These are phyloP conservation scores for Monosporascus sp. DNA, from an alignment of 2,329 filamentous ascomycete genomes.

Conservation along the genomic window DNA sequence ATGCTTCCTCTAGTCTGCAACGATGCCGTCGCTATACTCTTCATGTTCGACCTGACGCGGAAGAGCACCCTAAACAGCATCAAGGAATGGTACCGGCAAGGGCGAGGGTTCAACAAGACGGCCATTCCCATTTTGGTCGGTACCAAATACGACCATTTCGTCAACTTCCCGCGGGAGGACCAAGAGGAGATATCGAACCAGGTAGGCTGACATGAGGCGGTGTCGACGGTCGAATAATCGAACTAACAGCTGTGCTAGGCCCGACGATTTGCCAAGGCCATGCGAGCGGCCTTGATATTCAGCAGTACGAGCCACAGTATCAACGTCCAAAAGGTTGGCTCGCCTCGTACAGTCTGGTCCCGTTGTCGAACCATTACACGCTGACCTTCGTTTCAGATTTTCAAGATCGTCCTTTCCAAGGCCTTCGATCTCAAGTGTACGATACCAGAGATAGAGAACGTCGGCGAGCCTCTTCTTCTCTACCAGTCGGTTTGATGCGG, in stretches of 20 bases:
- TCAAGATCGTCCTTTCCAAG: slow-evolving; percentile 98
- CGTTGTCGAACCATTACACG: neutral
- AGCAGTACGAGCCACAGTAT: slow-evolving; percentile 99
- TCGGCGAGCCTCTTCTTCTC: slow-evolving; percentile 89
- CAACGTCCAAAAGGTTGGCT: slow-evolving; percentile 87
- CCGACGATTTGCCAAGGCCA: slow-evolving; percentile 92
- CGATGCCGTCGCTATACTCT: slow-evolving; percentile 94
- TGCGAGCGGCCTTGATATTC: slow-evolving; percentile 96
- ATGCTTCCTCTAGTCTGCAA: slow-evolving; percentile 99
- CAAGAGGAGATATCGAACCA: slow-evolving; percentile 98
- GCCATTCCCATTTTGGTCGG: slow-evolving; percentile 97
- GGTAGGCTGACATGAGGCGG: slow-evolving; percentile 40
- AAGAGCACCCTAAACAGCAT: slow-evolving; percentile 99
- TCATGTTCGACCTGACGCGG: slow-evolving; percentile 98
- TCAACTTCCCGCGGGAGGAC: slow-evolving; percentile 95
- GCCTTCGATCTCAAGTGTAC: slow-evolving; percentile 98
- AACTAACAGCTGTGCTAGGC: slow-evolving; percentile 52
- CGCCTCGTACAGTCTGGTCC: neutral
- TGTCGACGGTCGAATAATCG: neutral
- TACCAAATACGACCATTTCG: slow-evolving; percentile 98
- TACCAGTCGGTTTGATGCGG: slow-evolving; percentile 66
- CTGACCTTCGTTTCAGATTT: slow-evolving; percentile 60
- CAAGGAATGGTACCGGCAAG: slow-evolving; percentile 99
- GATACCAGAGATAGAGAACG: slow-evolving; percentile 97
- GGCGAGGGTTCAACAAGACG: slow-evolving; percentile 98